These are phyloP conservation scores for Aspergillus haitiensis DNA, from an alignment of 495 filamentous ascomycete genomes.

Conservation along the genomic window DNA sequence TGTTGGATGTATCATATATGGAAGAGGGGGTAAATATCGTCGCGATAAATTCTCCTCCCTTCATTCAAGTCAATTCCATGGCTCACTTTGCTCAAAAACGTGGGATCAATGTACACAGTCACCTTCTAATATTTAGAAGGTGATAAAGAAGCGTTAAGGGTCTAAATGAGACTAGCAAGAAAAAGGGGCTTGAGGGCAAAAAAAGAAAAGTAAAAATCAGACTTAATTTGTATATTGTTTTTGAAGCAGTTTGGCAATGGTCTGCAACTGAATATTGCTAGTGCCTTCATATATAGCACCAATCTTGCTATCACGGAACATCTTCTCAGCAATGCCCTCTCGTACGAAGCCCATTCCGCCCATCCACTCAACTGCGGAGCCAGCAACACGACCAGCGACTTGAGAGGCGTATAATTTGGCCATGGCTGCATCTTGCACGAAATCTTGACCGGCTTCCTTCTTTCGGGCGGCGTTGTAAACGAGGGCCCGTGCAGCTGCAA, in stretches of 20 bases:
- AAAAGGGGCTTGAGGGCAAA: not conserved
- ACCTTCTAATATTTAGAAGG: not conserved
- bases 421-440: constrained; percentile 96
- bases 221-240: constrained; percentile 44
- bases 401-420: constrained; percentile 94
- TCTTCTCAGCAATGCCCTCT: constrained; percentile 97
- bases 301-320: constrained; percentile 97
- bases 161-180: not conserved
- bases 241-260: constrained; percentile 90
- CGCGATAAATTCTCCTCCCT: not conserved
- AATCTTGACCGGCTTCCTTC: constrained; percentile 96
- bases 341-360: constrained; percentile 96
- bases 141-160: not conserved
- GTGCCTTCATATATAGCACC: constrained; percentile 98
- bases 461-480: constrained; percentile 96
- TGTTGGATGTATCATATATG: not conserved
- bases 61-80: not conserved
- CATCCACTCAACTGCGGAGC: constrained; percentile 96
- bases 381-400: constrained; percentile 84
- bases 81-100: not conserved
- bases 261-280: constrained; percentile 81
- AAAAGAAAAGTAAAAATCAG: not conserved
- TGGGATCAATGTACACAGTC: constrained; percentile 1
- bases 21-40: not conserved
- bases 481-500: constrained; percentile 82